Conservation (phyloP, 116 monocot species). For the Zostera marina region DNA sequence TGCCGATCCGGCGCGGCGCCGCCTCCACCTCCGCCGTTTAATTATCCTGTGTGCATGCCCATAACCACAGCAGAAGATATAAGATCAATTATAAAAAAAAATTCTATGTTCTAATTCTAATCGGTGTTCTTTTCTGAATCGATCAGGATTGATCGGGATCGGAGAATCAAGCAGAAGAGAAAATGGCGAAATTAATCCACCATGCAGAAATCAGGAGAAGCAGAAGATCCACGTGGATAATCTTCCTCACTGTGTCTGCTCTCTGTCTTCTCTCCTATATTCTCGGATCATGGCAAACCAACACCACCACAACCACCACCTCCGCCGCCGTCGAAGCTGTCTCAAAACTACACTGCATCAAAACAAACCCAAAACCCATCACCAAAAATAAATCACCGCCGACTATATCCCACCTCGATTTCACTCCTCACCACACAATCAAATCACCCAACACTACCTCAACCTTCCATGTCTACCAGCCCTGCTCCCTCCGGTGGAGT, state of each 20-base stretch:
- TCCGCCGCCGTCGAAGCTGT: neutral
- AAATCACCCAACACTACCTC: constrained; percentile 16
- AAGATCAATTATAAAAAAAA: too few species aligned
- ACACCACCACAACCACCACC: neutral
- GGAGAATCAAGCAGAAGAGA: neutral
- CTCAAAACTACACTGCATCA: neutral
- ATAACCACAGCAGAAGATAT: too few species aligned
- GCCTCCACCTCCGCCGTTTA: too few species aligned
- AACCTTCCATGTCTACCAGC: constrained; percentile 8
- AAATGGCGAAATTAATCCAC: constrained; percentile 64
- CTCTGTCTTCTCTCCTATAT: constrained; percentile 74
- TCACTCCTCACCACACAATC: constrained; percentile 13
- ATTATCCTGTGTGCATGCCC: too few species aligned
- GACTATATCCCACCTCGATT: constrained; percentile 1
- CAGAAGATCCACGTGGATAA: constrained; percentile 25
- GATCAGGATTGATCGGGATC: too few species aligned
- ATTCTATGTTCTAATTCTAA: too few species aligned
- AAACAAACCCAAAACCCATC: neutral
- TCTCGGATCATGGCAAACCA: constrained; percentile 63
- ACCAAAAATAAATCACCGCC: neutral
- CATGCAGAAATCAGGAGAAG: constrained; percentile 26
- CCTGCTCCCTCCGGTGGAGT: constrained; percentile 49
- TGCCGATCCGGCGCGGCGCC: too few species aligned
- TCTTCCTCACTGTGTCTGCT: constrained; percentile 20
- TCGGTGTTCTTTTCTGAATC: too few species aligned